Evolutionary conservation across 495 filamentous ascomycete genomes (phyloP).

Genomic region (Aspergillus olivimuriae): DNA sequence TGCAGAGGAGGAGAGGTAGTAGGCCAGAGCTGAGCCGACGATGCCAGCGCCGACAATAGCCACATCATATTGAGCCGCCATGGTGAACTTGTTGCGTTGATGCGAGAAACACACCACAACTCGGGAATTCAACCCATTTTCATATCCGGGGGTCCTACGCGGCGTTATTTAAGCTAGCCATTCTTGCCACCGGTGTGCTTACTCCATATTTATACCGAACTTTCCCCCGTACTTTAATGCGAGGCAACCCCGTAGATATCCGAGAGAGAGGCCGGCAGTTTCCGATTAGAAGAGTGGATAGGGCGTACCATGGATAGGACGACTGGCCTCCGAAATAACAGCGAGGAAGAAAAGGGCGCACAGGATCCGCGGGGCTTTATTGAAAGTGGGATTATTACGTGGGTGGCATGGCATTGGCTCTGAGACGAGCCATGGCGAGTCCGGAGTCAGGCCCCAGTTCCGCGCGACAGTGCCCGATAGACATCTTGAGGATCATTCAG

Average conservation of each 20-base stretch:
- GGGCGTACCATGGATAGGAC: no score
- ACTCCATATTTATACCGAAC: background rate
- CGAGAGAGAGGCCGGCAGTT: no score
- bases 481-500: no score
- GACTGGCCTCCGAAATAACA: no score
- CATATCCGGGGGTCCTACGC: background rate
- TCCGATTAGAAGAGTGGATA: no score
- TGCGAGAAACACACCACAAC: background rate
- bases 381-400: no score
- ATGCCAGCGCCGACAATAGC: constrained; percentile 43
- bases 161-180: background rate
- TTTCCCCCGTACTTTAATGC: background rate
- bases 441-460: no score
- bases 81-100: background rate
- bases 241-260: background rate
- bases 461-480: no score
- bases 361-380: no score
- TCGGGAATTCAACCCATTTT: background rate
- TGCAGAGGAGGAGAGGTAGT: constrained; percentile 18
- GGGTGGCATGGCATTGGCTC: no score
- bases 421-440: no score
- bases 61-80: constrained; percentile 13
- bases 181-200: background rate
- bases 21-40: constrained; percentile 34
- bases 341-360: no score